Percentiles rank a stretch among this genome's conserved stretches.
Conservation (phyloP, 2,329 filamentous ascomycete genomes). For the Trichoderma sp. region DNA sequence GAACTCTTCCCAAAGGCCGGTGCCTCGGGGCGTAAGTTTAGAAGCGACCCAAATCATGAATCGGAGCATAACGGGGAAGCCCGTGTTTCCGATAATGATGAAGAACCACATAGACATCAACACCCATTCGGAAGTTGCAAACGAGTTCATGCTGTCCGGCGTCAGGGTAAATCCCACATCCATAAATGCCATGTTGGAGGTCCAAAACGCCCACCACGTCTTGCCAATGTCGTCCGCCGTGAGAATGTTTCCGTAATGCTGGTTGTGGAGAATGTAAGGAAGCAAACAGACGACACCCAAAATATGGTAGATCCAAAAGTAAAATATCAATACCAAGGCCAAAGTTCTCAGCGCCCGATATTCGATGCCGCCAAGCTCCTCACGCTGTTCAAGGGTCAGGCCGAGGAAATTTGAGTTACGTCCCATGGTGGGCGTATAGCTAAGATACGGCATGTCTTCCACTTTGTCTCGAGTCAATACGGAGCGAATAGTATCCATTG, state of each 20-base stretch:
- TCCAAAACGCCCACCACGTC: conserved; percentile 93
- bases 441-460: conserved; percentile 77
- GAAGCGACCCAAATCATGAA: conserved; percentile 85
- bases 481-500: conserved; percentile 57
- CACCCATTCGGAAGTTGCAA: conserved; percentile 71
- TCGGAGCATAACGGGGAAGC: conserved; percentile 89
- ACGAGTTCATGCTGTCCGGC: conserved; percentile 89
- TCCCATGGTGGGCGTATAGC: conserved; percentile 87
- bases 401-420: conserved; percentile 92
- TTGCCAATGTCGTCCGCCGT: conserved; percentile 57
- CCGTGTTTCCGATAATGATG: conserved; percentile 92
- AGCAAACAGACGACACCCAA: conserved; percentile 70
- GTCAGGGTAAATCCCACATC: conserved; percentile 93
- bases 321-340: conserved; percentile 70
- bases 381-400: conserved; percentile 82
- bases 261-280: conserved; percentile 72
- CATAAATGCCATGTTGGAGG: conserved; percentile 82
- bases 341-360: conserved; percentile 89
- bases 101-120: conserved; percentile 78
- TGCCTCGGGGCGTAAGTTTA: conserved; percentile 60
- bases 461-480: conserved; percentile 52
- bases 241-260: conserved; percentile 64
- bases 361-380: conserved; percentile 94
- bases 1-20: conserved; percentile 82
- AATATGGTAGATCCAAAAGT: conserved; percentile 80